These are phyloP conservation scores for Dentipellis fragilis DNA, from an alignment of 768 basidiomycete species.

Conservation along the genomic window DNA sequence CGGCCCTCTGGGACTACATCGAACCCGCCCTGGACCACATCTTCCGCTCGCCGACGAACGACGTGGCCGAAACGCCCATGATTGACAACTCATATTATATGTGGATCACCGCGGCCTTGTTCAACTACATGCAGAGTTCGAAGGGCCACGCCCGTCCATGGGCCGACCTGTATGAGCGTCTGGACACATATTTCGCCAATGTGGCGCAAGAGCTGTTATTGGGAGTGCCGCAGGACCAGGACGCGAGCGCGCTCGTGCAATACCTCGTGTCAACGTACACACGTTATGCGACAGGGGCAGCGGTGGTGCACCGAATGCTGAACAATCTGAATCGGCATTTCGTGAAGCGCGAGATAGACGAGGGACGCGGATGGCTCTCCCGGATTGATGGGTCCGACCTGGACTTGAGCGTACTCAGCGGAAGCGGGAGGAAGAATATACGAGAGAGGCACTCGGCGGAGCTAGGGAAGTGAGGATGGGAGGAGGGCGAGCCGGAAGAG, in stretches of 20 bases:
- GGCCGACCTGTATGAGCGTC: slow-evolving; percentile 58
- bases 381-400: slow-evolving; percentile 55
- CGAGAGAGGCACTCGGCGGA: slow-evolving; percentile 50
- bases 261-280: slow-evolving; percentile 66
- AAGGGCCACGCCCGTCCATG: slow-evolving; percentile 20
- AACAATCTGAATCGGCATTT: slow-evolving; percentile 67
- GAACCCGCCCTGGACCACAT: slow-evolving; percentile 72
- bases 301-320: slow-evolving; percentile 60
- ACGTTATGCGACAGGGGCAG: slow-evolving; percentile 58
- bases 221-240: slow-evolving; percentile 52
- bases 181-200: slow-evolving; percentile 63
- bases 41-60: slow-evolving; percentile 56
- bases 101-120: slow-evolving; percentile 73
- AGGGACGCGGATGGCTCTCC: slow-evolving; percentile 71
- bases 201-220: slow-evolving; percentile 51
- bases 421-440: slow-evolving; percentile 48
- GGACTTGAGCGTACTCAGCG: slow-evolving; percentile 40
- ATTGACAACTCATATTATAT: slow-evolving; percentile 67
- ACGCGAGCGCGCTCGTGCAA: slow-evolving; percentile 45
- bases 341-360: slow-evolving; percentile 68
- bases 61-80: slow-evolving; percentile 50
- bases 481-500: slow-evolving; percentile 59
- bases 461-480: slow-evolving; percentile 50
- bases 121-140: slow-evolving; percentile 53
- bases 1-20: slow-evolving; percentile 66